A percentile compares a stretch with the other conserved stretches of the same genome.
Conservation (phyloP, 441 rosid species). For the Pelargonium cotyledonis region DNA sequence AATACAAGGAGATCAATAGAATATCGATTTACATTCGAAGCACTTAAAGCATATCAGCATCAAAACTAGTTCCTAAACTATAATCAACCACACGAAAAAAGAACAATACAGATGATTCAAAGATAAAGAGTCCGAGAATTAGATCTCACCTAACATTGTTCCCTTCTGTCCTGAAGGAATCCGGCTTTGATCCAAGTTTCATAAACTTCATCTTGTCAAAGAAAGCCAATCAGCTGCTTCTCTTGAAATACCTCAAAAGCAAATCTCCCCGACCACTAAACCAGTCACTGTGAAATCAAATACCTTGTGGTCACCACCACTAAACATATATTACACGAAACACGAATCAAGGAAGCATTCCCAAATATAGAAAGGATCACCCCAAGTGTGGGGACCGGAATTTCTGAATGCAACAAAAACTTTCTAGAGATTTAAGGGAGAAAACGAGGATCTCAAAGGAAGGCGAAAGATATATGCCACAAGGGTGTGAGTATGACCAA, state of each 20-base stretch:
- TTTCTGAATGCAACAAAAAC: constrained; percentile 31
- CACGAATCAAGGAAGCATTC: constrained; percentile 27
- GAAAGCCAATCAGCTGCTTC: constrained; percentile 20
- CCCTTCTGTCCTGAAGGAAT: constrained; percentile 54
- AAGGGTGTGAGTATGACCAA: constrained; percentile 33
- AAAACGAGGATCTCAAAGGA: constrained; percentile 31
- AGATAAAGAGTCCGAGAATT: constrained; percentile 6
- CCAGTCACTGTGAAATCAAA: constrained; percentile 23
- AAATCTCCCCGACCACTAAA: constrained; percentile 22
- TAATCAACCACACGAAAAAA: not conserved
- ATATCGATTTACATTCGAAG: not conserved
- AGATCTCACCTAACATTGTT: constrained; percentile 54
- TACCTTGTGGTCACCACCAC: constrained; percentile 22
- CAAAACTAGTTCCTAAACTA: constrained; percentile 1
- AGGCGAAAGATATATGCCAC: constrained; percentile 28
- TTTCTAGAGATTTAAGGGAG: constrained; percentile 41
- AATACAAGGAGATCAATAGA: not conserved
- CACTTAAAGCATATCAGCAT: not conserved
- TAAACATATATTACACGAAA: constrained; percentile 30
- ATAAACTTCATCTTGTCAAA: constrained; percentile 74
- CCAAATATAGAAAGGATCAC: constrained; percentile 36
- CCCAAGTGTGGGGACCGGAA: constrained; percentile 57
- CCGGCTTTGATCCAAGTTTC: constrained; percentile 90
- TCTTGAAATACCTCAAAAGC: constrained; percentile 17
- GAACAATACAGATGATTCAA: not conserved